Evolutionary conservation across 2,329 filamentous ascomycete species (phyloP), one percentile per base, ranked within the genome.

Genomic region (Neofusicoccum sp.): DNA sequence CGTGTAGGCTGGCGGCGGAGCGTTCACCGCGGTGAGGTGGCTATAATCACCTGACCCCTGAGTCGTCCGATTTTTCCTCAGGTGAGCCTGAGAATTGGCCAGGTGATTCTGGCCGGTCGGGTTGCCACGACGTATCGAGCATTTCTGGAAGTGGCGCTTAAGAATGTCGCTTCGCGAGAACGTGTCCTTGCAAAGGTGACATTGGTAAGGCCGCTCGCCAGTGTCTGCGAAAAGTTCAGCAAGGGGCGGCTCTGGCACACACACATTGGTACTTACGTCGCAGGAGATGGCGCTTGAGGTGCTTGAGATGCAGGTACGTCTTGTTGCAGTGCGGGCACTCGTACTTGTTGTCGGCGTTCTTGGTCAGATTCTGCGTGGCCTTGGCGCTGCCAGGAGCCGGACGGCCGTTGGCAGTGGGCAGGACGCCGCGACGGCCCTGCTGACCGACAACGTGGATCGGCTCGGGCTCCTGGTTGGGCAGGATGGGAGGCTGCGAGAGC

Each of bases 71-170:
- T 73, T 74, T 79, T 92, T 93, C 81, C 92, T 93, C 71, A 95
- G 83, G 77, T 96, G 91, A 65, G 90, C 89, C 76, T 93, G 90
- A 36, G 92, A 91, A 78, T 97, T 92, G 68, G 93, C 96, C 76
- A 99, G 78, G 79, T 99, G 95, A 72, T 90, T 96, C 65, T 91
- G 91, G 68, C 93, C 93, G 14, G 92, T 96, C 59, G 95, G 93
- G 78, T 98, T 98, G 62, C 95, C 95, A 73, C 95, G 89, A 70
- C 95, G 88, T 66, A 97, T 91, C 40, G 95, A 97, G 80, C 95
- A 99, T 82, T 99, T 99, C 77, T 97, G 93, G 79, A 98, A 99
- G 79, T 99, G 95, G 66, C 95, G 91, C 83, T 99, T 99, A 70
- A 99, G 81, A 66, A 99, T 98, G 74, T 99, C 95, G 82, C 92